Conservation (phyloP, 805 yeast genomes). For the Yarrowia sp. region DNA sequence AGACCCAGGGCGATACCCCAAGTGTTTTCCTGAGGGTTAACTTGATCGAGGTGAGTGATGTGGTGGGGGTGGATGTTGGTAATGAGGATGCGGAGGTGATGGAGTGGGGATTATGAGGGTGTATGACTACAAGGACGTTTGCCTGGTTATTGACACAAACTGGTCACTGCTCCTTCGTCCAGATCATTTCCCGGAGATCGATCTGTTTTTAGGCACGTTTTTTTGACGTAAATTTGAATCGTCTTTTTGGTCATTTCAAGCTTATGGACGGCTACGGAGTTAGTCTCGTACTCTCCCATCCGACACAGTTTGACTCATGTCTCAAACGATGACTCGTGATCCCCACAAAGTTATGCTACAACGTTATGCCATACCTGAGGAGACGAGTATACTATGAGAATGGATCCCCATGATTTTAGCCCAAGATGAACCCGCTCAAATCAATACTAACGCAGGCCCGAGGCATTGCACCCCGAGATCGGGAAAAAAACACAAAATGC, state of each 20-base stretch:
- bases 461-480: slow-evolving; percentile 22
- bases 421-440: no score
- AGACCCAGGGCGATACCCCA: not conserved
- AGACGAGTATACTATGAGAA: no score
- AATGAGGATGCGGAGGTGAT: not conserved
- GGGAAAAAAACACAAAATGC: not conserved
- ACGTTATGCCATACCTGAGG: not conserved
- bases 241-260: no score
- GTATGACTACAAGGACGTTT: not conserved
- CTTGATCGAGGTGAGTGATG: slow-evolving; percentile 11
- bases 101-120: not conserved
- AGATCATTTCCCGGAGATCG: not conserved
- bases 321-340: slow-evolving; percentile 2
- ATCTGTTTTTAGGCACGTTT: not conserved
- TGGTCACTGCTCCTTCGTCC: not conserved
- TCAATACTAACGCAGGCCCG: slow-evolving; percentile 24
- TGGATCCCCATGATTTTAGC: no score
- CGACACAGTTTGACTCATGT: not conserved
- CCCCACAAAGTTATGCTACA: slow-evolving; percentile 1
- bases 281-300: no score
- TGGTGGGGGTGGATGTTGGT: not conserved
- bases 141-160: not conserved
- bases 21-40: not conserved
- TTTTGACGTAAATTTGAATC: no score
- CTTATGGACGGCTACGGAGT: no score